These are phyloP conservation scores for Aureobasidium sp. DNA, from an alignment of 2,329 filamentous ascomycete genomes.

Conservation along the genomic window DNA sequence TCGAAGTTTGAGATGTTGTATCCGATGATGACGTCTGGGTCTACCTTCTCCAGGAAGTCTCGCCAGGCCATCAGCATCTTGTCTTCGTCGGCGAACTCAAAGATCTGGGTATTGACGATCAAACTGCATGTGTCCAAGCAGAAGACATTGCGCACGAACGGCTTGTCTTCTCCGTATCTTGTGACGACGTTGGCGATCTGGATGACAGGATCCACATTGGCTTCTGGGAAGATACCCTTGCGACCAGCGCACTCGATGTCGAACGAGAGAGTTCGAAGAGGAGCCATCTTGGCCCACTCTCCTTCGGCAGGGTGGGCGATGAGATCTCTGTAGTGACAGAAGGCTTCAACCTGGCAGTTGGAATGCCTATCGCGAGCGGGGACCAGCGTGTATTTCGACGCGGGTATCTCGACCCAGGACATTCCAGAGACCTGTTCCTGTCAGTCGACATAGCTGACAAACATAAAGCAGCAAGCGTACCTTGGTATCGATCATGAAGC, in stretches of 20 bases:
- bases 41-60: conserved; percentile 78
- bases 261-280: conserved; percentile 84
- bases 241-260: conserved; percentile 98
- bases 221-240: conserved; percentile 94
- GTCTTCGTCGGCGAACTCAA: conserved; percentile 72
- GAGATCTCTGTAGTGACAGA: conserved; percentile 71
- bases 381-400: conserved; percentile 63
- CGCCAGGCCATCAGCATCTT: conserved; percentile 91
- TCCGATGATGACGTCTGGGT: conserved; percentile 94
- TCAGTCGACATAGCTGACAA: not conserved
- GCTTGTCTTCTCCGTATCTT: conserved; percentile 86
- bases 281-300: conserved; percentile 97
- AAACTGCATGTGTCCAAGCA: conserved; percentile 84
- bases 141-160: conserved; percentile 94
- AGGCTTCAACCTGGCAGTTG: conserved; percentile 92
- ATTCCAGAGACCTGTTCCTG: conserved; percentile 67
- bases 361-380: conserved; percentile 62
- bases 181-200: conserved; percentile 97
- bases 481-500: conserved; percentile 97
- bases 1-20: conserved; percentile 99
- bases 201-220: conserved; percentile 85
- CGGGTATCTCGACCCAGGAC: conserved; percentile 89
- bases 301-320: conserved; percentile 82
- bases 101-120: conserved; percentile 89
- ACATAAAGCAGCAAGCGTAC: conserved; percentile 33